Percentiles rank a stretch among this genome's conserved stretches.
These are phyloP conservation scores for Bacidia rubella DNA, from an alignment of 495 filamentous ascomycete genomes.

Conservation along the genomic window DNA sequence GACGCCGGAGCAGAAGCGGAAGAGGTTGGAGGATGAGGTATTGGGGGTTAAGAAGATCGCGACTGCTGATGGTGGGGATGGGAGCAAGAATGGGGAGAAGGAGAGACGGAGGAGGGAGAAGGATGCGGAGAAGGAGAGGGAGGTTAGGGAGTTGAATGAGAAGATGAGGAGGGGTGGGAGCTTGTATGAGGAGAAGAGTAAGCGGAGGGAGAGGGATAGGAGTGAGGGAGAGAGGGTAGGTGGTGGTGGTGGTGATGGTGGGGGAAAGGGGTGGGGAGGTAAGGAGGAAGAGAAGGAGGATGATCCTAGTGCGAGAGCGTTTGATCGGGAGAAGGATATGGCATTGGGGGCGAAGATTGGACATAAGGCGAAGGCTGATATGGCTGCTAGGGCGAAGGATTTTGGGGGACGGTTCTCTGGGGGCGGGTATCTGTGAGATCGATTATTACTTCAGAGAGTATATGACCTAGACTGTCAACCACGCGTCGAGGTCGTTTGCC, in stretches of 20 bases:
- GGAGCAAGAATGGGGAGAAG: slow-evolving; percentile 25
- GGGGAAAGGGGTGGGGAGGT: background rate
- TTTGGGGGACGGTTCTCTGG: slow-evolving; percentile 73
- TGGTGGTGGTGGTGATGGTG: too few species aligned
- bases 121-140: slow-evolving; percentile 59
- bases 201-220: slow-evolving; percentile 12
- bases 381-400: slow-evolving; percentile 67
- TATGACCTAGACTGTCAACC: too few species aligned
- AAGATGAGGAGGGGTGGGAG: slow-evolving; percentile 31
- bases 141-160: slow-evolving; percentile 17
- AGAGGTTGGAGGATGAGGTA: slow-evolving; percentile 66
- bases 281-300: slow-evolving; percentile 53
- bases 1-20: slow-evolving; percentile 66
- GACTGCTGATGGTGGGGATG: slow-evolving; percentile 21
- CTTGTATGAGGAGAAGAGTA: slow-evolving; percentile 38
- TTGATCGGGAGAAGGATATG: slow-evolving; percentile 95
- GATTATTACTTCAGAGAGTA: too few species aligned
- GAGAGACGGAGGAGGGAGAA: slow-evolving; percentile 65
- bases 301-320: slow-evolving; percentile 77
- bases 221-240: slow-evolving; percentile 1
- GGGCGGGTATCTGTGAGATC: slow-evolving; percentile 54
- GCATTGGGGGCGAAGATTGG: slow-evolving; percentile 58
- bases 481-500: too few species aligned
- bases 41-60: slow-evolving; percentile 44
- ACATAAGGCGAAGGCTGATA: slow-evolving; percentile 58